Conservation (phyloP, 2,329 filamentous ascomycete genomes). For the Exophiala phaeomuriformis region DNA sequence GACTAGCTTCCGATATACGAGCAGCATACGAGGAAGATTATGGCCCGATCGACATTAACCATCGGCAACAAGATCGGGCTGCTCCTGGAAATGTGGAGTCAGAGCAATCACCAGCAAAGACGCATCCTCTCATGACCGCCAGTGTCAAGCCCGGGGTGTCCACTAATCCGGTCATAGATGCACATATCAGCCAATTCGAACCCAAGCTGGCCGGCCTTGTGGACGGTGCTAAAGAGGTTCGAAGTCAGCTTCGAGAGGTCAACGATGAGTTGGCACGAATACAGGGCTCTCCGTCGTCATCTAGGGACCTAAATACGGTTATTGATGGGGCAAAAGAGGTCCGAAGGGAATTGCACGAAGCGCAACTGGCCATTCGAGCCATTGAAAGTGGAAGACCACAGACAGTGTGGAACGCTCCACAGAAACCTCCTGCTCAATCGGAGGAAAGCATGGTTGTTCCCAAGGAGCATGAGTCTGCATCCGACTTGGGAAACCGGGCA, state of each 20-base stretch:
- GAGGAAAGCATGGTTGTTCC: constrained; percentile 16
- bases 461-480: constrained; percentile 3
- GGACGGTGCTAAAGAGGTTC: constrained; percentile 16
- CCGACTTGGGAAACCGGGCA: not conserved
- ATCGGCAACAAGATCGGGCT: constrained; percentile 8
- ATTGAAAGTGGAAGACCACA: constrained; percentile 14
- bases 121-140: constrained; percentile 17
- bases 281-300: not conserved
- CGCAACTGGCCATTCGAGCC: constrained; percentile 10
- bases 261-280: not conserved
- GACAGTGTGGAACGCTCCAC: constrained; percentile 15
- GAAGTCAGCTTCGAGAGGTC: constrained; percentile 1
- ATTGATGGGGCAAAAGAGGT: constrained; percentile 19
- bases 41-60: constrained; percentile 19
- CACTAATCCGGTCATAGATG: constrained; percentile 20
- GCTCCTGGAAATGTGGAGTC: not conserved
- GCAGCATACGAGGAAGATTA: constrained; percentile 27
- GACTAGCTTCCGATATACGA: constrained; percentile 21
- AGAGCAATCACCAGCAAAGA: not conserved
- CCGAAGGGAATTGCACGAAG: constrained; percentile 18
- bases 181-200: constrained; percentile 22
- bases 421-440: constrained; percentile 8
- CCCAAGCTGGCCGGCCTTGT: constrained; percentile 21
- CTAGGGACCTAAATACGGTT: constrained; percentile 12
- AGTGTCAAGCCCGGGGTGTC: constrained; percentile 23